Percentiles rank a stretch among this genome's conserved stretches.
These are phyloP conservation scores for Cucurbitaria berberidis DNA, from an alignment of 2,329 filamentous ascomycete species.

Conservation along the genomic window DNA sequence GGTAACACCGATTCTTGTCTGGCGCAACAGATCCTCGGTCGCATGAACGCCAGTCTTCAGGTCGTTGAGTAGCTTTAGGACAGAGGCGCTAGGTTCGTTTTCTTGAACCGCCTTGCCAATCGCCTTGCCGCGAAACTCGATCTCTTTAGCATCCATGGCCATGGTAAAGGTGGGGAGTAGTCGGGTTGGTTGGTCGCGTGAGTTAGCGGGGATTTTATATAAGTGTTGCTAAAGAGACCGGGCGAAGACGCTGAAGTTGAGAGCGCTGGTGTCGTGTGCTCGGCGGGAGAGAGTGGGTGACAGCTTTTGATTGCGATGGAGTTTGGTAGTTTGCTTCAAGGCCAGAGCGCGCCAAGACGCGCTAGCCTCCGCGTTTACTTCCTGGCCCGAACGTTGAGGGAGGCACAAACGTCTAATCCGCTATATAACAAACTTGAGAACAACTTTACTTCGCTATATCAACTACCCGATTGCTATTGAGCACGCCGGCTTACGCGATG, in stretches of 20 bases:
- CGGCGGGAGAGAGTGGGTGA: conserved; percentile 6
- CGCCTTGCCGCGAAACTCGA: conserved; percentile 76
- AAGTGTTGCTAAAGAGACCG: not conserved
- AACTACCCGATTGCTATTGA: not conserved
- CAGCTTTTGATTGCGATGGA: conserved; percentile 8
- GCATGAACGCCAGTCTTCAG: conserved; percentile 81
- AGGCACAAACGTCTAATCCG: conserved; percentile 8
- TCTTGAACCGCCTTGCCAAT: conserved; percentile 78
- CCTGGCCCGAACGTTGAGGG: conserved; percentile 4
- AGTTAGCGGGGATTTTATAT: not conserved
- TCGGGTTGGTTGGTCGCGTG: conserved; percentile 14
- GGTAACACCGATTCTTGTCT: conserved; percentile 88
- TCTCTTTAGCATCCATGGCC: conserved; percentile 80
- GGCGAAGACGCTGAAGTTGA: not conserved
- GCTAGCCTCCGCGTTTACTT: conserved; percentile 25
- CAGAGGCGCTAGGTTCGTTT: conserved; percentile 74
- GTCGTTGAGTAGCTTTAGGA: conserved; percentile 76
- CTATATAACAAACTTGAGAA: not conserved
- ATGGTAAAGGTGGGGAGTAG: conserved; percentile 14
- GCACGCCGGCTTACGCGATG: conserved; percentile 43
- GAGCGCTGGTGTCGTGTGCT: not conserved
- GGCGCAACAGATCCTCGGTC: conserved; percentile 87
- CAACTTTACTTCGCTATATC: not conserved
- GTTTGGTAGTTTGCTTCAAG: conserved; percentile 20
- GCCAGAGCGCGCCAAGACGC: conserved; percentile 22